Base-by-base conservation (phyloP, 768 basidiomycete species). In the Auricularia sp. region DNA sequence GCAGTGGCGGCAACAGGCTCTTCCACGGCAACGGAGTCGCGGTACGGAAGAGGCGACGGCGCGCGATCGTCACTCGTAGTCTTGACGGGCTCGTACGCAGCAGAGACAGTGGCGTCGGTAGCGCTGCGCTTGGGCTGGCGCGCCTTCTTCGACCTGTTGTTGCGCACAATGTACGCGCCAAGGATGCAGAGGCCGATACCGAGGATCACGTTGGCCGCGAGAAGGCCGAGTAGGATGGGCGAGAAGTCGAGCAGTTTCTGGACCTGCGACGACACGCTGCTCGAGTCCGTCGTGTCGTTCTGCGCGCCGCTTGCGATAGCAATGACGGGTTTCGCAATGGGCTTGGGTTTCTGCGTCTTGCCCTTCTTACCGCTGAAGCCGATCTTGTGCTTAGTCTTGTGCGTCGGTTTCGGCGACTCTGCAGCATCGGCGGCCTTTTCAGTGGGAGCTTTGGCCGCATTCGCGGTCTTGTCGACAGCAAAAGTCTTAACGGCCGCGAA, bases 311-410 rank as follows among this genome's bases (percentile, higher is more conserved):
- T 29, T 29, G 29, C 56, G 34, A 59, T 14, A 11, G 56, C 56
- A 10, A 35, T 35, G 33, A 59, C 56, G 0, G 23, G 23, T 4
- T 59, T 29, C 56, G 14, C 14, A 18, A 59, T 59, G 56, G 29
- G 21, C 29, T 14, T 35, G 3, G 56, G 14, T 4, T 18, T 35
- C 34, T 29, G 23, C 8, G 23, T n/a, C 56, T 59, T 33, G 1
- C 56, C 56, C 56, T 59, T 59, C 56, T 59, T 59, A 3, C 56
- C 56, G 56, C 56, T 59, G 56, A 59, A 33, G 23, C 29, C 23
- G 56, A 59, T 35, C 56, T 59, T 59, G 56, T 59, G 56, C 56
- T 14, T 59, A 2, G 56, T 33, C 56, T 59, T 59, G 56, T 59
- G 56, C 56, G 23, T 59, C 29, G 56, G 23, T 10, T 29, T 59